Evolutionary conservation across 129 eudicot species (phyloP).

Genomic region (Dittrichia graveolens): DNA sequence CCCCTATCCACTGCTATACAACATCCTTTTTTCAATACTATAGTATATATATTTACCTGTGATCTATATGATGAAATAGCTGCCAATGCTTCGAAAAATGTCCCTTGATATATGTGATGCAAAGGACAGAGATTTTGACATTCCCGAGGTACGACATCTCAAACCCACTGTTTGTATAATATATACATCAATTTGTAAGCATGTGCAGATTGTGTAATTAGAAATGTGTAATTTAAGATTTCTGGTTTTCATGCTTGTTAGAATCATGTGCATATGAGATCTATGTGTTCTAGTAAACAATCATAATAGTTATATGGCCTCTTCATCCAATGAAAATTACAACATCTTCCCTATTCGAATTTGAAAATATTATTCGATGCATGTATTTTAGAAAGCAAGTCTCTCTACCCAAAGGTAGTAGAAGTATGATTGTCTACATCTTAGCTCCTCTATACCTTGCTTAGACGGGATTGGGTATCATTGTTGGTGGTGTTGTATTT

Average conservation of each 20-base stretch:
- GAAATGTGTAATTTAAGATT: too few relatives aligned
- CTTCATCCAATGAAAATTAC: background rate
- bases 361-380: background rate
- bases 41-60: slow-evolving; percentile 5
- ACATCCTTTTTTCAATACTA: background rate
- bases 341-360: background rate
- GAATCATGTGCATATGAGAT: too few relatives aligned
- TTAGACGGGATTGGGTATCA: too few relatives aligned
- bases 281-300: background rate
- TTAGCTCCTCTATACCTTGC: too few relatives aligned
- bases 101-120: slow-evolving; percentile 92
- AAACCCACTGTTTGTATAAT: too few relatives aligned
- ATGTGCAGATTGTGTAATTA: too few relatives aligned
- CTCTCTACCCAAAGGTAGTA: too few relatives aligned
- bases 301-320: background rate
- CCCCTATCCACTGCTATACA: too few relatives aligned
- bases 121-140: slow-evolving; percentile 63
- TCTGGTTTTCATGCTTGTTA: too few relatives aligned
- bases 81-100: slow-evolving; percentile 84
- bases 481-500: background rate
- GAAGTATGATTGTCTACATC: too few relatives aligned
- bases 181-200: too few relatives aligned
- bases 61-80: slow-evolving; percentile 42
- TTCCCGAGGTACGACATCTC: slow-evolving; percentile 47
- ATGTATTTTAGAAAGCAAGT: background rate